Evolutionary conservation across 2,329 filamentous ascomycete species (phyloP), one percentile per base, ranked within the genome.

Genomic region (Epichloe hybrida): DNA sequence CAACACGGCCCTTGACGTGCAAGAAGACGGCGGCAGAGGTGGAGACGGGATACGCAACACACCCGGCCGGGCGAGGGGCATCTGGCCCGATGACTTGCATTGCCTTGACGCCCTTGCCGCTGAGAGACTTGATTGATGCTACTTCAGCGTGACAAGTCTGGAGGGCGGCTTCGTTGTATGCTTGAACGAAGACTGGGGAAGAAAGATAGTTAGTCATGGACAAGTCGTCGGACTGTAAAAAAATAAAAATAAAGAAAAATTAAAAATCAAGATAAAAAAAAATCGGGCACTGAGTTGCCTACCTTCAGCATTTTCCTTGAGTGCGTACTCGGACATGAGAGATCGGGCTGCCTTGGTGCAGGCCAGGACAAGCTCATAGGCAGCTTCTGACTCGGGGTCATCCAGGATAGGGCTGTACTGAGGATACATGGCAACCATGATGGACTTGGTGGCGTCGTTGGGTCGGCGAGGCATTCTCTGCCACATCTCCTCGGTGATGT

Each of bases 401-500:
- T 88, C 77, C 49, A 90, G 72, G 34, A 73, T 69, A 9, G 73
- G 60, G 44, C 79, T 74, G 66, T 81, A 83, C 47, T 76, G 70
- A 8, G 87, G 87, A 66, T 87, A 93, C 46, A 74, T 69, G 37
- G 87, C 83, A 46, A 87, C 64, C 69, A 86, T 84, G 65, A 93
- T 86, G 7, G 84, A 84, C 45, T 76, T 77, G 23, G 17, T 17
- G 17, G 82, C 72, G 65, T 91, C 86, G 17, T 73, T 76, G 45
- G 81, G 77, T 50, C 84, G 74, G 48, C 87, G 78, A 9, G 86
- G 86, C 54, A 95, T 78, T 52, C 88, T 80, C 69, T 94, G 88
- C 88, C 86, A 90, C 55, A 90, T 73, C 67, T 90, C 86, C 66
- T 90, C 86, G 0, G 84, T 87, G 51, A 90, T 66, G 68, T 83